Evolutionary conservation across 2,329 filamentous ascomycete species (phyloP), one percentile per base, ranked within the genome.

Genomic region (Beauveria bassiana): DNA sequence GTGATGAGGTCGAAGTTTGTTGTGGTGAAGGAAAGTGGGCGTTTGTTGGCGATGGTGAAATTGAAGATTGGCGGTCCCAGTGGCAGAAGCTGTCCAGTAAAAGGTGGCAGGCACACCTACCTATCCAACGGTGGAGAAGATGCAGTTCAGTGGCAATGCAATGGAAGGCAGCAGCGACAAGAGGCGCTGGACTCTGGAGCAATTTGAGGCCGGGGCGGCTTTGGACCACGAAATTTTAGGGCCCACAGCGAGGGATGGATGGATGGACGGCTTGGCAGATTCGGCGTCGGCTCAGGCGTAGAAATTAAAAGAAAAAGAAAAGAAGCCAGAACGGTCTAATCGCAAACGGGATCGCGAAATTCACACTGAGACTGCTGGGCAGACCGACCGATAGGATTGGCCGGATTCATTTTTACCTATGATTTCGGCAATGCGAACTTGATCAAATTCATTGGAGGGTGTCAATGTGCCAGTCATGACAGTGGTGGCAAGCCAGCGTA

Each of bases 21-120:
- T 61, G 24, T 61, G 59, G 49, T 59, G 57, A 46, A 53, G 49
- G 18, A 20, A 60, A 50, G 57, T 60, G 57, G 57, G 57, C 49
- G 57, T 60, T 60, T 60, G 57, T 45, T 60, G 49, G 57, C n/a
- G 57, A 53, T 53, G 47, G 57, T 60, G 49, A 46, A 59, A 31
- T 24, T 59, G 38, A 53, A 52, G 57, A 60, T 53, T 52, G 20
- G 46, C 45, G 45, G 34, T 14, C 20, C 34, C 53, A 46, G 53
- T 56, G 22, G 53, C 53, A 47, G 46, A 10, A 28, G 54, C n/a
- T n/a, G 43, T 57, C 24, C 5, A 47, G 54, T 53, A 38, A 24
- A n/a, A 56, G 24, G 51, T 54, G 51, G 24, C 38, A 38, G 50
- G 43, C 24, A 46, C 43, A 24, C n/a, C 43, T 20, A 8, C 22